Evolutionary conservation across 1,139 yeast species (phyloP), one percentile per base, ranked within the genome.

Genomic region (Geotrichum australiense): DNA sequence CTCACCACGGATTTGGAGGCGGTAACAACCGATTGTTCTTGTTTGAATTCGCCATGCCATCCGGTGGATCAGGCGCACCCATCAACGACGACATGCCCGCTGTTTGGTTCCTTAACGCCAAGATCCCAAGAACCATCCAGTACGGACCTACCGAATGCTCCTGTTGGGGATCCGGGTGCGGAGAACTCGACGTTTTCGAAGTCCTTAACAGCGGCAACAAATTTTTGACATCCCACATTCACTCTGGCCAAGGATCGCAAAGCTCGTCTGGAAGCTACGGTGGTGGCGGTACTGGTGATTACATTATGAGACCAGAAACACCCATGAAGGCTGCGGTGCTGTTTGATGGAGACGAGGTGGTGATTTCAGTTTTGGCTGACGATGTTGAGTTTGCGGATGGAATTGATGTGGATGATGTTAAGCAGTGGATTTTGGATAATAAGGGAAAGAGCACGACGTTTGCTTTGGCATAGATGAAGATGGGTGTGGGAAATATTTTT

Each of bases 141-240:
- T 89, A 89, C 59, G 93, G 93, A 59, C 70, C 69, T 43, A 65
- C 78, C 45, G 65, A 70, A 10, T 82, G 96, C 69, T 86, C 96
- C 22, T 89, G 97, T 72, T 89, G 97, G 97, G 63, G 77, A 52
- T 75, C 94, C 31, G 97, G 96, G 39, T 89, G 97, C 67, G 97
- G 97, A 63, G 97, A 89, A 69, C 72, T 89, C 53, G 97, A 89
- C 63, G 70, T 86, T 49, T 89, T 87, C 56, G 97, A 89, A 71
- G 74, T 84, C 54, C 73, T 84, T 59, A 63, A 68, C 50, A 55
- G 83, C 28, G 95, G 94, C 52, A 78, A 84, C 49, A 66, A 69
- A 58, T 77, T 78, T 59, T 70, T 89, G 63, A 81, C 84, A 57
- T 69, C 85, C 48, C 94, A 87, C 59, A 68, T 89, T 56, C 97